Evolutionary conservation across 2,329 filamentous ascomycete species (phyloP).

Genomic region (Colletotrichum sp.): DNA sequence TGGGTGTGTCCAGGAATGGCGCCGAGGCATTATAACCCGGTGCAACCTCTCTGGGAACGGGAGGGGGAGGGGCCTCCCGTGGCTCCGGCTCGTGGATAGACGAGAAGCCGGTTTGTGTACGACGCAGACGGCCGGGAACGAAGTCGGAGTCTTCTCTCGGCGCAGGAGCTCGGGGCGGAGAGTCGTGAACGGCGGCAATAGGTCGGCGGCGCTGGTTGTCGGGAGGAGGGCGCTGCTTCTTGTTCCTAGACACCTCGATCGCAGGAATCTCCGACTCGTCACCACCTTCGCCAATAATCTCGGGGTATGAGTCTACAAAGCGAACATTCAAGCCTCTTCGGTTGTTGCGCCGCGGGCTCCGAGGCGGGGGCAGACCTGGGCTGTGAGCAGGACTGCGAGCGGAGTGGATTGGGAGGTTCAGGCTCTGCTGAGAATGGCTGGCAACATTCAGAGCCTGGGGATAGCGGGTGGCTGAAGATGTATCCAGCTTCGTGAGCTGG

Average conservation of each 20-base stretch:
- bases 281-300: conserved; percentile 88
- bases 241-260: conserved; percentile 71
- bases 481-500: conserved; percentile 58
- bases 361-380: conserved; percentile 22
- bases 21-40: conserved; percentile 39
- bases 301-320: conserved; percentile 75
- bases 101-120: conserved; percentile 63
- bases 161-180: conserved; percentile 27
- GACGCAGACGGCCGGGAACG: conserved; percentile 56
- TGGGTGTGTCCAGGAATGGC: conserved; percentile 46
- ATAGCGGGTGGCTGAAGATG: conserved; percentile 58
- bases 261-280: conserved; percentile 81
- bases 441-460: conserved; percentile 56
- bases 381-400: conserved; percentile 39
- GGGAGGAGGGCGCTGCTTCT: conserved; percentile 40
- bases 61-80: conserved; percentile 7
- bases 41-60: conserved; percentile 26
- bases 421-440: conserved; percentile 46
- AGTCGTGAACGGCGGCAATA: conserved; percentile 31
- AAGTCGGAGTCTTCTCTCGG: conserved; percentile 47
- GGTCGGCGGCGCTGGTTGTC: conserved; percentile 26
- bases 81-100: conserved; percentile 28
- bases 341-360: conserved; percentile 51
- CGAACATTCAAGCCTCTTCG: conserved; percentile 75
- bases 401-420: conserved; percentile 45